These are phyloP conservation scores for Leccinum fallax DNA, from an alignment of 1,284 basidiomycete species.

Conservation along the genomic window DNA sequence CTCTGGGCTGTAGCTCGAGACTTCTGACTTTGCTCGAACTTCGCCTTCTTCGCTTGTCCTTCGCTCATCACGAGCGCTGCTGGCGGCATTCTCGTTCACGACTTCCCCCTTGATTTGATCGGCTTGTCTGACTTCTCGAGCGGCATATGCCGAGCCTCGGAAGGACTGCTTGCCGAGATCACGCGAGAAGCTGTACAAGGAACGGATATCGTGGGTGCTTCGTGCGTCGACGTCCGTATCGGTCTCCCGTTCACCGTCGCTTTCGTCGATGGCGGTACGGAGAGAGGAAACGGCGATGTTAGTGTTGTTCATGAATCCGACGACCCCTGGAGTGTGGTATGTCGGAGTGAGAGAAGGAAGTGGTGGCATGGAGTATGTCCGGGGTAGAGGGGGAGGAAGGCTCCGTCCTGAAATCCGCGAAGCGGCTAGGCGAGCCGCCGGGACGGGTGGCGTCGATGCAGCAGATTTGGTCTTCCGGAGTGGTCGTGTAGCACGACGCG, in stretches of 20 bases:
- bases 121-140: conserved; percentile 23
- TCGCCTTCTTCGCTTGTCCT: conserved; percentile 8
- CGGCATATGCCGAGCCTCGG: conserved; percentile 28
- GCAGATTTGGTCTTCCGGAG: conserved; percentile 40
- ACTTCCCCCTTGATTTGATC: conserved; percentile 30
- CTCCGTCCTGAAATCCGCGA: conserved; percentile 34
- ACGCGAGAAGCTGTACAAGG: conserved; percentile 38
- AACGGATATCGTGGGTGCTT: conserved; percentile 31
- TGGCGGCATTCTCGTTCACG: conserved; percentile 14
- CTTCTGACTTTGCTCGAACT: conserved; percentile 18
- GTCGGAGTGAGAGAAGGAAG: conserved; percentile 32
- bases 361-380: conserved; percentile 37
- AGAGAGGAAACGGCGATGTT: conserved; percentile 41
- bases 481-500: conserved; percentile 34
- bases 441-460: conserved; percentile 38
- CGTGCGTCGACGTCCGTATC: conserved; percentile 36
- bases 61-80: conserved; percentile 17
- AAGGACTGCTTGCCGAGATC: conserved; percentile 33
- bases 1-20: conserved; percentile 21
- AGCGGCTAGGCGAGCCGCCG: conserved; percentile 37
- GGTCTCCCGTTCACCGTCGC: conserved; percentile 38
- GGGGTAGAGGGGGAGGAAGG: conserved; percentile 34
- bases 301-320: conserved; percentile 39
- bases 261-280: conserved; percentile 40
- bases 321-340: conserved; percentile 30